Evolutionary conservation across 2,329 filamentous ascomycete genomes (phyloP), one percentile per base, ranked within the genome.

Genomic region (Huntiella abstrusa): DNA sequence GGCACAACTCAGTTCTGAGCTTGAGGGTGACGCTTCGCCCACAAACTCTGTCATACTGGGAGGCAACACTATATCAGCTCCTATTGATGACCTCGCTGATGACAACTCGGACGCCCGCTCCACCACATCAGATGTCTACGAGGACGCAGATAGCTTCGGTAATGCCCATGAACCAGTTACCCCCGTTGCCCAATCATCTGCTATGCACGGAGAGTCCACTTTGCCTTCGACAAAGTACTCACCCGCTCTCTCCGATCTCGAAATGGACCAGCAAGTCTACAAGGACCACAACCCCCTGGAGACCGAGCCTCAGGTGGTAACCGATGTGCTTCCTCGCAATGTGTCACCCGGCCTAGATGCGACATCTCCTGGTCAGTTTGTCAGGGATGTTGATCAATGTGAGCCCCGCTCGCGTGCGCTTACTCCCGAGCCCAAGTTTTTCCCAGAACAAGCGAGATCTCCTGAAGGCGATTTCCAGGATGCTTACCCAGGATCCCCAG

Each of bases 361-460:
- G 13, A 32, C 39, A 10, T 13, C 32, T 6, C 28, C 43, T 3
- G 40, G 38, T 10, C n/a, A 16, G 5, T 37, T 33, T 39, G 13
- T 15, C 4, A 11, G 13, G 7, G 38, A 47, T n/a, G 7, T 35
- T 12, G 10, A 19, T 4, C 39, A 37, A 8, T 5, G 17, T 8
- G 43, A 46, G 34, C 35, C 44, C 2, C 32, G 44, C 33, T 49
- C 48, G 8, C 39, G 48, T 28, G 44, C 41, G 2, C 16, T 49
- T 35, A 49, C 48, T 13, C 48, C 48, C 2, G 47, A 49, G 22
- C 47, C 47, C 12, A 32, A 40, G 15, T 40, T 37, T 12, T 33
- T 36, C 8, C 16, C 28, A 7, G 47, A 45, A 4, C 28, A 16
- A 16, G 41, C 40, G 4, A 41, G 16, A 12, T 22, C 19, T 11